Base-by-base conservation (phyloP, 768 basidiomycete genomes). In the Coprinopsis cinerea region DNA sequence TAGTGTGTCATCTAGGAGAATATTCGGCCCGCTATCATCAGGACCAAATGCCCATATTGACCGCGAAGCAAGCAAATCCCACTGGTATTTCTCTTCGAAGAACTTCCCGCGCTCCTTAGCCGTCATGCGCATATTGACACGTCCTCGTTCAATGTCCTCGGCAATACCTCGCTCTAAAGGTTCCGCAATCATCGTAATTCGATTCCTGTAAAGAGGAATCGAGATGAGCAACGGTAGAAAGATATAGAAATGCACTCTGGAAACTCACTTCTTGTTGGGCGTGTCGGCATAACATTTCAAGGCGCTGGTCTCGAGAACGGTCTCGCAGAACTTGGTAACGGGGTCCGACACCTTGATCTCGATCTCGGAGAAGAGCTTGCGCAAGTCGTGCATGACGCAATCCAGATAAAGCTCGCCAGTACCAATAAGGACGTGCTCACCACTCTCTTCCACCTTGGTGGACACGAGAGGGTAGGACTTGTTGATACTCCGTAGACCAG, bases 41-140 rank as follows among this genome's bases (percentile, higher is more conserved):
- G 96, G 96, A 17, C 96, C 96, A 67, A 99, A 99, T 18, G 96
- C 93, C 96, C 96, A 99, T 73, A 99, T 96, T 58, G 94, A 97
- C 52, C 96, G 79, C 37, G 93, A 95, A 1, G 96, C 95, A 51
- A 99, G 79, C 59, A 98, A 68, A 69, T 99, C 96, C 95, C 96
- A 99, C 52, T 94, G 88, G 66, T 98, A 95, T 63, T 92, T 95
- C 62, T 91, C 86, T 67, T 98, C 84, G 69, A 99, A 98, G 73
- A 94, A 92, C 43, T 83, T 87, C 24, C 95, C 96, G 39, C 96
- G 77, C 61, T 98, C 93, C 68, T 97, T 97, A 22, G 88, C 79
- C 1, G 90, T 79, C 92, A 98, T 94, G 22, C 87, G 83, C 82
- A 98, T 96, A 51, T 85, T 88, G 48, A 99, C 88, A 41, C 84